A percentile compares a stretch with the other conserved stretches of the same genome.
These are phyloP conservation scores for Hanseniaspora uvarum DNA, from an alignment of 1,139 yeast genomes.

Conservation along the genomic window DNA sequence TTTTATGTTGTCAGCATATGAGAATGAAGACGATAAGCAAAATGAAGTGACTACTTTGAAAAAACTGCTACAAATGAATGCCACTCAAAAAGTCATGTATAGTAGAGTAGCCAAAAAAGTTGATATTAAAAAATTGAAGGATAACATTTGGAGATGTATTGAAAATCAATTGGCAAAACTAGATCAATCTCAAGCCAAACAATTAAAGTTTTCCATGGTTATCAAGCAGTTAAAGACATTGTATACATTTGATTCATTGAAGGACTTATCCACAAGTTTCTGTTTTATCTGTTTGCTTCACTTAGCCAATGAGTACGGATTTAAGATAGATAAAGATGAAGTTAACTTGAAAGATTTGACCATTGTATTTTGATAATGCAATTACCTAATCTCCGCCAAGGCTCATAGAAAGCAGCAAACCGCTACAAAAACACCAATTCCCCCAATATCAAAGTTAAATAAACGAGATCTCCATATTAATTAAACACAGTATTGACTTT, in stretches of 20 bases:
- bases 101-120: conserved; percentile 78
- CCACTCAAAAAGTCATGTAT: conserved; percentile 41
- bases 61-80: conserved; percentile 10
- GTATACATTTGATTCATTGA: conserved; percentile 44
- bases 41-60: background rate
- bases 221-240: conserved; percentile 42
- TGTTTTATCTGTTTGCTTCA: conserved; percentile 78
- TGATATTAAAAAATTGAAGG: conserved; percentile 68
- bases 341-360: conserved; percentile 48
- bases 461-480: background rate
- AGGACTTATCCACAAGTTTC: conserved; percentile 75
- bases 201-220: conserved; percentile 32
- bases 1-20: background rate
- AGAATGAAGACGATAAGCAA: background rate
- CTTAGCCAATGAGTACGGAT: conserved; percentile 80
- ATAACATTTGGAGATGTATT: conserved; percentile 67
- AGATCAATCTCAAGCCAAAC: conserved; percentile 21
- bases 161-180: conserved; percentile 24
- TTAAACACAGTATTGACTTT: background rate
- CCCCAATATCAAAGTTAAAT: no score
- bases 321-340: conserved; percentile 42
- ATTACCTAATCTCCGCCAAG: no score
- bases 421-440: no score
- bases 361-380: conserved; percentile 17
- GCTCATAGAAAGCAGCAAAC: no score